phyloP scores from a whole-genome alignment of 352 stramenopile genomes.

The Saprolegnia parasitica region DNA sequence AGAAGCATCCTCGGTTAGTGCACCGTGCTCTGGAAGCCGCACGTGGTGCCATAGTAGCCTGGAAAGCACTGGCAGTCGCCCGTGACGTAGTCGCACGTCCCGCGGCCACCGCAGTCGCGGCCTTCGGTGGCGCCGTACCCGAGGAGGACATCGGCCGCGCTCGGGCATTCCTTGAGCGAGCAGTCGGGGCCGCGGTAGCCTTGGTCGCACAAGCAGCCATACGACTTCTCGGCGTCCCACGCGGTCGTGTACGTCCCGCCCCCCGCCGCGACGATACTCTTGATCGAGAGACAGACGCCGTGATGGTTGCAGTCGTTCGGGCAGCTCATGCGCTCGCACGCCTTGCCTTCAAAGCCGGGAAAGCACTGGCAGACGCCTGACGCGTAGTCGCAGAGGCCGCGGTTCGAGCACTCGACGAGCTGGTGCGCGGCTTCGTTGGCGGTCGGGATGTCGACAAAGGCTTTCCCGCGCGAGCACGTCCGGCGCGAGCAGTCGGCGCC shows the following conservation, averaged over 20 bases:
- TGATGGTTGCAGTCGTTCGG: conserved; percentile 93
- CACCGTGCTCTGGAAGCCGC: conserved; percentile 76
- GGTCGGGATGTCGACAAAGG: conserved; percentile 60
- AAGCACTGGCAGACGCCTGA: conserved; percentile 90
- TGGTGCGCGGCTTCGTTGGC: conserved; percentile 70
- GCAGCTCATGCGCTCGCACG: conserved; percentile 89
- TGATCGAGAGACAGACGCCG: conserved; percentile 91
- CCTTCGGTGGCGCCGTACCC: conserved; percentile 74
- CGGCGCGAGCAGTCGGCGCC: conserved; percentile 74
- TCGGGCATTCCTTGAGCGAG: conserved; percentile 93
- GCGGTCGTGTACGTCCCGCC: conserved; percentile 47
- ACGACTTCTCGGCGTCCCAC: conserved; percentile 91
- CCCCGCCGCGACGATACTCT: conserved; percentile 53
- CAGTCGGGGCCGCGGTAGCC: conserved; percentile 94
- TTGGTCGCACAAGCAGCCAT: conserved; percentile 93
- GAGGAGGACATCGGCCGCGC: conserved; percentile 84
- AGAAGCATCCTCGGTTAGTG: conserved; percentile 40
- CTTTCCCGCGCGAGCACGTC: conserved; percentile 64
- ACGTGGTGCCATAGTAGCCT: conserved; percentile 93
- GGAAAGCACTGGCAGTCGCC: conserved; percentile 93
- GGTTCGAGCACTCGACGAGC: conserved; percentile 90
- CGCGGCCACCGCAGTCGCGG: conserved; percentile 88
- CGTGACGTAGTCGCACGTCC: conserved; percentile 93
- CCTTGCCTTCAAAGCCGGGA: conserved; percentile 85
- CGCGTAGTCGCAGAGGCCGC: conserved; percentile 87